Conservation (phyloP, 768 basidiomycete genomes). For the Cystobasidium ongulense region DNA sequence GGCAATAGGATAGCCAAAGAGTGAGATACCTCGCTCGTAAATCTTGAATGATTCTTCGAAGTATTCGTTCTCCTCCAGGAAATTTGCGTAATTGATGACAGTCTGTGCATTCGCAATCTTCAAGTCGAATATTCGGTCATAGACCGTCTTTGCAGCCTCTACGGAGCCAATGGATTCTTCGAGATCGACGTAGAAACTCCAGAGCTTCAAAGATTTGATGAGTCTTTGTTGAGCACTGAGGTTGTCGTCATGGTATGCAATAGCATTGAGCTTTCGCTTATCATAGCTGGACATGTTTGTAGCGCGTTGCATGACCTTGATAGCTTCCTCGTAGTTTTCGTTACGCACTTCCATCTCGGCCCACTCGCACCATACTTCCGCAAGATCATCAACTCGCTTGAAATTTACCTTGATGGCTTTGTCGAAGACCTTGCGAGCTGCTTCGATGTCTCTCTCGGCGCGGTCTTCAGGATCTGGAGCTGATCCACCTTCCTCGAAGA, state of each 20-base stretch:
- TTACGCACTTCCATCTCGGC: conserved; percentile 94
- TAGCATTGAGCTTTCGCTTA: conserved; percentile 61
- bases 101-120: conserved; percentile 93
- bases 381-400: conserved; percentile 91
- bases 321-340: conserved; percentile 92
- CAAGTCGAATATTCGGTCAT: conserved; percentile 91
- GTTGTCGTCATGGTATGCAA: conserved; percentile 92
- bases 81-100: conserved; percentile 92
- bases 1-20: conserved; percentile 95
- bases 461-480: conserved; percentile 51
- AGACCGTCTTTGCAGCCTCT: conserved; percentile 80
- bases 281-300: conserved; percentile 52
- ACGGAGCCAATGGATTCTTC: conserved; percentile 95
- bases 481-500: conserved; percentile 90
- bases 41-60: conserved; percentile 99
- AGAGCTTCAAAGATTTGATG: conserved; percentile 95
- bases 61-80: conserved; percentile 95
- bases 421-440: conserved; percentile 83
- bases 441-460: conserved; percentile 72
- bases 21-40: conserved; percentile 91
- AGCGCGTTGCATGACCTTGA: conserved; percentile 93
- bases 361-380: conserved; percentile 99
- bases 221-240: conserved; percentile 77
- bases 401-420: conserved; percentile 86
- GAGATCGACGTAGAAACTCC: conserved; percentile 97